phyloP scores from a whole-genome alignment of 176 grass and related monocot species.

The Avena eriantha region DNA sequence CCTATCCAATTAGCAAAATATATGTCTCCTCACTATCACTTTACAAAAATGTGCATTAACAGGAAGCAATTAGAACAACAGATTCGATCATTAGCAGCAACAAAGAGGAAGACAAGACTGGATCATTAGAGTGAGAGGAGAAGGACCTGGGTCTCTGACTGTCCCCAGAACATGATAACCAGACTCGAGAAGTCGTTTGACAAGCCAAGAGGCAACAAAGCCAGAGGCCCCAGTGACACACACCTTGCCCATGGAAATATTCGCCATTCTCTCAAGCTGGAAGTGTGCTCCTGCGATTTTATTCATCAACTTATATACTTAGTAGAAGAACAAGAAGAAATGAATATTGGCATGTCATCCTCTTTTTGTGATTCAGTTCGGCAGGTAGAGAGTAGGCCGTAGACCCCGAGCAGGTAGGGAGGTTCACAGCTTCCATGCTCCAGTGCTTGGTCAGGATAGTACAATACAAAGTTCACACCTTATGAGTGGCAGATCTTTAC shows the following conservation, averaged over 20 bases:
- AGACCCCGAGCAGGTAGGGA: conserved; percentile 32
- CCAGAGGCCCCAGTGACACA: conserved; percentile 89
- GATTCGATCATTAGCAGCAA: neutral
- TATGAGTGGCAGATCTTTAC: conserved; percentile 18
- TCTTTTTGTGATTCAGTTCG: conserved; percentile 40
- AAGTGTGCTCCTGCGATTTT: conserved; percentile 30
- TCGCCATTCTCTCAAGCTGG: conserved; percentile 46
- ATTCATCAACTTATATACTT: conserved; percentile 31
- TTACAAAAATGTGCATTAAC: neutral
- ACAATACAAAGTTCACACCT: conserved; percentile 12
- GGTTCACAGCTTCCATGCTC: conserved; percentile 41
- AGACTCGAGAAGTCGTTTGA: conserved; percentile 74
- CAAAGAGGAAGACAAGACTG: neutral
- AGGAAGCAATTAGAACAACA: neutral
- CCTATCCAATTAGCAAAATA: conserved; percentile 48
- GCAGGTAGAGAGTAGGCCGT: conserved; percentile 38
- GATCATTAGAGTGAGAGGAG: conserved; percentile 25
- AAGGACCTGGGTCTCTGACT: conserved; percentile 74
- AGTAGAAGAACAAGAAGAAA: neutral
- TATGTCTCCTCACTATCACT: neutral
- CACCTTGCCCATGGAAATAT: conserved; percentile 59
- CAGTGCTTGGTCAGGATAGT: conserved; percentile 17
- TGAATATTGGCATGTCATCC: conserved; percentile 19
- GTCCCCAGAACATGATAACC: conserved; percentile 88
- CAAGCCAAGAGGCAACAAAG: conserved; percentile 87